Evolutionary conservation across 495 filamentous ascomycete species (phyloP), one percentile per base, ranked within the genome.

Genomic region (Lophiotrema nucula): DNA sequence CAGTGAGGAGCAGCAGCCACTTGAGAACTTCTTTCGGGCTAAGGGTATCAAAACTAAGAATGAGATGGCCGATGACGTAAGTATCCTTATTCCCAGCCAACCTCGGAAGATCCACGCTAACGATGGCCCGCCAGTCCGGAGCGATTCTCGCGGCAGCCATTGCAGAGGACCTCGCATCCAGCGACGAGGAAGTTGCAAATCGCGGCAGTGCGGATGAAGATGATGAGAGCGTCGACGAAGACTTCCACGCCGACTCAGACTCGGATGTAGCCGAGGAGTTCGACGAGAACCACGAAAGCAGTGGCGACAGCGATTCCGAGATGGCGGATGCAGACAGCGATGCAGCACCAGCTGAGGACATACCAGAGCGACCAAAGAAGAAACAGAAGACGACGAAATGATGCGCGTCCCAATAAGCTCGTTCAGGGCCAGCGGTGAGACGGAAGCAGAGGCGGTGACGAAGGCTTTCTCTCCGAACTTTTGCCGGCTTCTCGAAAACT

Each of bases 31-130:
- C 77, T 96, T 99, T 81, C 89, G 91, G 70, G 79, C 86, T 49
- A 97, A 97, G 78, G 84, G 82, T 49, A 81, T 99, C 49, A 87
- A 90, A n/a, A 88, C 93, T 58, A 96, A 95, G 82, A 99, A 99
- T 68, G 95, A 97, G 73, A 95, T 90, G 79, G 75, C 81, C 2
- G 86, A 87, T 43, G 86, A 89, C 58, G 79, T 80, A 77, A 67
- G 77, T 65, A 16, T 43, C 31, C 50, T 19, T 25, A 16, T 10
- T 15, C 22, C 27, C 4, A 18, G 27, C 2, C 10, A 15, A 11
- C 47, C 19, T 51, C 51, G 23, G 28, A 45, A 56, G n/a, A 6
- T 45, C 16, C 41, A 33, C 58, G 63, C 53, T 62, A 53, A 38
- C 19, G 38, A 15, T 16, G 21, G 25, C 15, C 26, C 43, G n/a